Evolutionary conservation across 306 rosid genomes (phyloP), one percentile per base, ranked within the genome.

Genomic region (Oemleria cerasiformis): DNA sequence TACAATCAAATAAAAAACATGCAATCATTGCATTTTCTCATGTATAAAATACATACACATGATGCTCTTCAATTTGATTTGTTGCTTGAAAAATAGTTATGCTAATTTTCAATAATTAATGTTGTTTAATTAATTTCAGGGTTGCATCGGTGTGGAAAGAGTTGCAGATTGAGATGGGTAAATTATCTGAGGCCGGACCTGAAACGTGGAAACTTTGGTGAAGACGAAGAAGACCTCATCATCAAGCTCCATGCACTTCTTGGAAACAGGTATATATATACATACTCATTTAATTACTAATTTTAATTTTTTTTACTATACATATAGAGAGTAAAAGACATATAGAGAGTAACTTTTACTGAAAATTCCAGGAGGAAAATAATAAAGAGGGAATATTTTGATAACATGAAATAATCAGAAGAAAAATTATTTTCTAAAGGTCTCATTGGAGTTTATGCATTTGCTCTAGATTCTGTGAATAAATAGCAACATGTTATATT

Each of bases 131-230:
- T 53, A 50, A 25, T n/a, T 59, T 12, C 73, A 88, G 96, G 92
- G 2, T 78, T 89, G 88, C 67, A 85, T 3, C 74, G 96, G 62
- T 89, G 96, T 74, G 96, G 96, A 34, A 89, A 89, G 77, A 89
- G 96, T 64, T 89, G 96, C 64, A 83, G 96, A 63, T 77, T 89
- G 6, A 74, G 96, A 65, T 89, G 96, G 96, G 84, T 89, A 39
- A 89, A 89, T 70, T 89, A 89, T 71, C 82, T 89, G 0, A 76
- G 96, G 57, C 96, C 96, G 59, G 90, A 89, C 80, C 84, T 89
- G 11, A 89, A 89, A 76, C 79, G 92, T 78, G 96, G 96, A 61
- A 89, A 85, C 78, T 89, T 89, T 78, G 81, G 88, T 40, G 85
- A 82, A 53, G 84, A 85, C 12, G 96, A 89, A 78, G 96, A 89